Base-by-base conservation (phyloP, 2,329 filamentous ascomycete genomes). In the Metarhizium rileyi region DNA sequence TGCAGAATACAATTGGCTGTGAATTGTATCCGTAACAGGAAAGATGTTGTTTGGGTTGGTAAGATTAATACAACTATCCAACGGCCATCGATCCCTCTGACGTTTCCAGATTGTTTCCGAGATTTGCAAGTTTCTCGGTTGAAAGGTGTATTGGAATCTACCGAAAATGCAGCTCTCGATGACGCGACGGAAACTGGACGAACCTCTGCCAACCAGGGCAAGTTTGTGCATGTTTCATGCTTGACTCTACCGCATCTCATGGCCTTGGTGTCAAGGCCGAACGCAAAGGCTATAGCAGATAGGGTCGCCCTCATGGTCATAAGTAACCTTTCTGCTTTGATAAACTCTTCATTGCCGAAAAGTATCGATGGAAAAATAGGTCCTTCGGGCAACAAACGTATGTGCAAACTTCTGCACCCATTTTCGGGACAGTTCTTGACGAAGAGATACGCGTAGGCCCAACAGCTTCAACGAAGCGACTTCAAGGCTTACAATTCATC, bases 41-140 rank as follows among this genome's bases (percentile, higher is more conserved):
- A 78, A 36, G 72, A 73, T 53, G 88, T 90, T 47, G 75, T 90
- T 42, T 95, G 90, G 90, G 79, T 95, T 71, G 88, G 88, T 90
- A 67, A 59, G 80, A 77, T 54, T 47, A 55, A 54, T 57, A 56
- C 47, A 8, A 20, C 10, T 5, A 18, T 8, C n/a, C 42, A 33
- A 47, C 45, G 23, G 47, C 18, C 7, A 22, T 5, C n/a, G 3
- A 22, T 10, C 5, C 3, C 22, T 43, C 8, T 36, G 20, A 16
- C 20, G 18, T 18, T 28, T 16, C 14, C 50, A 75, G 74, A 77
- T 61, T 76, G 73, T 54, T 76, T 76, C 54, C 71, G 76, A 50
- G 63, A 68, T 25, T 48, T 67, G 5, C 59, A 59, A 25, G 50
- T 44, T 41, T 48, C 60, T n/a, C 61, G 67, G 16, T 42, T 69